Evolutionary conservation across 768 basidiomycete species (phyloP).

Genomic region (Gloeostereum incarnatum): DNA sequence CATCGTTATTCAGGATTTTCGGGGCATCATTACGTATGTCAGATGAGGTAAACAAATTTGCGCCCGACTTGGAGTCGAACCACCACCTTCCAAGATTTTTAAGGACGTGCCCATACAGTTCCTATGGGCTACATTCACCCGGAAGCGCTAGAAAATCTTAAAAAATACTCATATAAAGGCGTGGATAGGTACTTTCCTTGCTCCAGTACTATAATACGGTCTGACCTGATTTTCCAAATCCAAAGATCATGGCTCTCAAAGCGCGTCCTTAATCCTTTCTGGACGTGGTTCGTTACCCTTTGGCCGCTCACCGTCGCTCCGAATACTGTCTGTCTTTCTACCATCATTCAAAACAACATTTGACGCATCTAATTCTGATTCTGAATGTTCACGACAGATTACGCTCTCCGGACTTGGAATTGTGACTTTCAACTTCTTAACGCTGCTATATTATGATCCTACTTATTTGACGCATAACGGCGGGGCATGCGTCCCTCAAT

Average conservation of each 20-base stretch:
- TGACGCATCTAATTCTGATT: not conserved
- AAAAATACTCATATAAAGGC: constrained; percentile 71
- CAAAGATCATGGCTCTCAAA: constrained; percentile 66
- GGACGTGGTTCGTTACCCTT: constrained; percentile 86
- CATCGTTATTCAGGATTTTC: no score
- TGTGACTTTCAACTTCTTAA: constrained; percentile 77
- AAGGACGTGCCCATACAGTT: no score
- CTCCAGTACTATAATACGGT: no score
- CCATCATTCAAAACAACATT: no score
- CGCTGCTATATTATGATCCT: constrained; percentile 80
- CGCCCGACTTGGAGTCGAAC: no score
- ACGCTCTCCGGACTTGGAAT: constrained; percentile 79
- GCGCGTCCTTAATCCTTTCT: constrained; percentile 76
- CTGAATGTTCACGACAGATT: constrained; percentile 44
- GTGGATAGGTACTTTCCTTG: constrained; percentile 73
- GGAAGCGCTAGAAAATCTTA: constrained; percentile 62
- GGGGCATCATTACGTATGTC: no score
- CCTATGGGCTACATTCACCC: constrained; percentile 66
- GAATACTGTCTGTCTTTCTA: constrained; percentile 60
- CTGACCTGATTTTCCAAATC: constrained; percentile 1
- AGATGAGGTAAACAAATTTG: no score
- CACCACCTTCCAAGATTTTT: no score
- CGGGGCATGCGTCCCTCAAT: constrained; percentile 61
- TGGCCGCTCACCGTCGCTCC: constrained; percentile 84
- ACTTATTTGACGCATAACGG: constrained; percentile 61